Evolutionary conservation across 306 rosid species (phyloP).

Genomic region (Quercus ilex): DNA sequence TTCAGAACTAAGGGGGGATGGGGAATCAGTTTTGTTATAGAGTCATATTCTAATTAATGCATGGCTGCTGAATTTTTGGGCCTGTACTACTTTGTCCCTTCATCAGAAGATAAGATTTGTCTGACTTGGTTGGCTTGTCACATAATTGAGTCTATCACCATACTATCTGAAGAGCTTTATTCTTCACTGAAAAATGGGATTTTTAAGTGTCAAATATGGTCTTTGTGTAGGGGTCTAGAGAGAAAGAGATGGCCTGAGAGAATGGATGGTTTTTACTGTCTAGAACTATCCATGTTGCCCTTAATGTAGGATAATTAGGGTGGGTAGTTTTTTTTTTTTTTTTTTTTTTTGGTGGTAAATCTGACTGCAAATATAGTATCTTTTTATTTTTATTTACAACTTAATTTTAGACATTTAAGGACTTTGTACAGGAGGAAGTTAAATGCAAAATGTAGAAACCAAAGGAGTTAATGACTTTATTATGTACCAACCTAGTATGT

Average conservation of each 20-base stretch:
- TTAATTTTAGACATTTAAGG: too few species aligned
- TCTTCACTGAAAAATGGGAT: neutral
- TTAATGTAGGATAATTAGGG: too few species aligned
- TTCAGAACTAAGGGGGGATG: neutral
- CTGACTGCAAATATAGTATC: neutral
- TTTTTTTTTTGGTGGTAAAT: neutral
- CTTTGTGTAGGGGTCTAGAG: neutral
- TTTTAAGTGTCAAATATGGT: neutral
- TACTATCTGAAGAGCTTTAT: neutral
- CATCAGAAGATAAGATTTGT: neutral
- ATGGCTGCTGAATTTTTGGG: neutral
- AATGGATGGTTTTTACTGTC: neutral
- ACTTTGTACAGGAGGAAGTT: too few species aligned
- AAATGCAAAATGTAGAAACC: too few species aligned
- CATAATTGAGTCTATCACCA: neutral
- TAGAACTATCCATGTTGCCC: neutral
- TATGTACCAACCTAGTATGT: too few species aligned
- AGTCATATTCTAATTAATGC: neutral
- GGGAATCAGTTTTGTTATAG: neutral
- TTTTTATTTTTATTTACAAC: too few species aligned
- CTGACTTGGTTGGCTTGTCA: neutral
- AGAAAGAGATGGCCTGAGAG: neutral
- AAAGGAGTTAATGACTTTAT: too few species aligned
- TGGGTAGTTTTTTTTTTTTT: neutral
- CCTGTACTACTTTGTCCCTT: neutral